A percentile compares a stretch with the other conserved stretches of the same genome.
These are phyloP conservation scores for Trichoderma semiorbis DNA, from an alignment of 2,329 filamentous ascomycete species.

Conservation along the genomic window DNA sequence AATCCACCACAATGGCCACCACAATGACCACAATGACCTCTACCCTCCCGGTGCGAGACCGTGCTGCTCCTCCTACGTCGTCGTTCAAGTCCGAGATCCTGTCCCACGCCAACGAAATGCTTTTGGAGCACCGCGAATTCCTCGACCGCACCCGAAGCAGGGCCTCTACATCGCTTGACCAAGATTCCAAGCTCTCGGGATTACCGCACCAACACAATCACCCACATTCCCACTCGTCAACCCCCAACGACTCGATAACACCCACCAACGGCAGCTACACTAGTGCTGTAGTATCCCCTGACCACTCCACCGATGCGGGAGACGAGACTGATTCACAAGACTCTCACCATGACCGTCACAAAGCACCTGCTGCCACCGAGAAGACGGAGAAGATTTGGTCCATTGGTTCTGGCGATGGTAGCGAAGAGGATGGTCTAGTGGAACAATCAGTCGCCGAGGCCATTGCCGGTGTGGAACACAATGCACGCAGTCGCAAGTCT, in stretches of 20 bases:
- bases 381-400: constrained; percentile 65
- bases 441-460: constrained; percentile 63
- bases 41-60: constrained; percentile 28
- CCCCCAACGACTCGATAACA: constrained; percentile 28
- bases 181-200: constrained; percentile 29
- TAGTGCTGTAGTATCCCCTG: constrained; percentile 19
- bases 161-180: constrained; percentile 35
- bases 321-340: constrained; percentile 17
- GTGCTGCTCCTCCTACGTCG: constrained; percentile 31
- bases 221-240: constrained; percentile 26
- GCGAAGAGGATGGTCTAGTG: constrained; percentile 54
- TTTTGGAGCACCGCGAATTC: constrained; percentile 35
- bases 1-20: constrained; percentile 32
- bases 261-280: constrained; percentile 24
- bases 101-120: constrained; percentile 35
- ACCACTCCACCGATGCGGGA: constrained; percentile 18
- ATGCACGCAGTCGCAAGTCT: constrained; percentile 63
- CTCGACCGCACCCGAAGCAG: constrained; percentile 30
- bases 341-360: constrained; percentile 6
- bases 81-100: constrained; percentile 33
- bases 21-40: constrained; percentile 23
- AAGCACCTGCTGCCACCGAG: constrained; percentile 38
- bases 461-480: constrained; percentile 58
- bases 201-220: constrained; percentile 20
- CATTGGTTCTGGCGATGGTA: constrained; percentile 51